Evolutionary conservation across 1,284 basidiomycete species (phyloP).

Genomic region (Xerocomus amazonicus): DNA sequence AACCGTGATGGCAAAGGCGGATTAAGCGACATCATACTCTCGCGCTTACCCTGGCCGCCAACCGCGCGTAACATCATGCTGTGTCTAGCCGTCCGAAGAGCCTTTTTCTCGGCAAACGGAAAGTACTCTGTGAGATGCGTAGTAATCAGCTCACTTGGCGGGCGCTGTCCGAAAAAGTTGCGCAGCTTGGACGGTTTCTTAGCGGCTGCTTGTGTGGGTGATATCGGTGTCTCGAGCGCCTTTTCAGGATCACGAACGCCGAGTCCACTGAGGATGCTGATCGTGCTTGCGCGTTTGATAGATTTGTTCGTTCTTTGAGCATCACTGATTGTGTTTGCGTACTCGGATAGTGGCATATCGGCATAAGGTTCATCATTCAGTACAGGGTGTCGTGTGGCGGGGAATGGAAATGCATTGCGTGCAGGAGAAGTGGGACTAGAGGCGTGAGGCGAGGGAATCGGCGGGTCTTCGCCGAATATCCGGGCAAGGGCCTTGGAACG

Average conservation of each 20-base stretch:
- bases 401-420: conserved; percentile 22
- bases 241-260: conserved; percentile 75
- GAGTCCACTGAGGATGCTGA: conserved; percentile 91
- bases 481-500: conserved; percentile 47
- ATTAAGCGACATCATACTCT: conserved; percentile 49
- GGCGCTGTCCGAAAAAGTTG: conserved; percentile 98
- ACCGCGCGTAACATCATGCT: conserved; percentile 65
- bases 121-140: conserved; percentile 97
- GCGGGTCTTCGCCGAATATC: conserved; percentile 57
- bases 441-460: conserved; percentile 23
- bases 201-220: conserved; percentile 33
- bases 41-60: conserved; percentile 36
- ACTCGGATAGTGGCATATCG: conserved; percentile 33
- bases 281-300: conserved; percentile 88
- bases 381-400: conserved; percentile 17
- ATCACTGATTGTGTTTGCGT: conserved; percentile 8
- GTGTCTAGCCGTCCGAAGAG: conserved; percentile 79
- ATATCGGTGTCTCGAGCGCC: conserved; percentile 49
- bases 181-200: conserved; percentile 73
- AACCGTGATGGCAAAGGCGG: conserved; percentile 52
- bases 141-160: conserved; percentile 95
- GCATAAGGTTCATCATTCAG: conserved; percentile 41
- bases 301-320: conserved; percentile 47
- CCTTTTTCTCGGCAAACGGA: conserved; percentile 88
- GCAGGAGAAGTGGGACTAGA: conserved; percentile 36